Base-by-base conservation (phyloP, 805 yeast genomes). In the Wickerhamiella shivajii region DNA sequence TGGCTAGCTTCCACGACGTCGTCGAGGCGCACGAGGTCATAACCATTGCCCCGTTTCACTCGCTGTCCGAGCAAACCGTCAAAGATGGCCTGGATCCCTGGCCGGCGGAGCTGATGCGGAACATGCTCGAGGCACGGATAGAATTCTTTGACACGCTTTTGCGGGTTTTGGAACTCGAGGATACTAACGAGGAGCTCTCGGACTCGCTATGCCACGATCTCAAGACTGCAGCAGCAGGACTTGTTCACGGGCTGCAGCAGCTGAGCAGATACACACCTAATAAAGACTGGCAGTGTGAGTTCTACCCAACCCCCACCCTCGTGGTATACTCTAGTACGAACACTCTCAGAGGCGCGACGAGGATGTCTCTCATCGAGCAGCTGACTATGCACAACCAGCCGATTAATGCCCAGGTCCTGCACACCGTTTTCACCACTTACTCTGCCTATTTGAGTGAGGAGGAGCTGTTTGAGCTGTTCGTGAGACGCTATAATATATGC, bases 281-380 rank as follows among this genome's bases (percentile, higher is more conserved):
- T 4, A 18, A 14, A 11, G n/a, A 12, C 22, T 7, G 5, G 13
- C 14, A 23, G 6, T 17, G 9, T 24, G 9, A 22, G 11, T 11
- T 12, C 7, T 7, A 20, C 12, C 26, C 29, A 5, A n/a, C 26
- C 11, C 20, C 25, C n/a, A 16, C 19, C 11, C 24, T 18, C 11
- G 23, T 56, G 32, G 60, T 74, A 17, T 73, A 71, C 45, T 90
- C 81, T 42, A 57, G 71, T 19, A 70, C 71, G 39, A 90, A 85
- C 2, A 64, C 64, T 34, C 66, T 84, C 23, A 77, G 76, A 51
- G 96, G 95, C 33, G 96, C 94, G 4, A 69, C 92, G 0, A 66
- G 71, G 28, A 73, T 68, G 27, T 92, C 93, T 0, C 58, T 87
- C 27, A 65, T 87, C 6, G 77, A 83, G 34, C 81, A 79, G 52